Percentiles rank a stretch among this genome's conserved stretches.
Evolutionary conservation across 495 filamentous ascomycete genomes (phyloP).

Genomic region (Chaetomium tenue): DNA sequence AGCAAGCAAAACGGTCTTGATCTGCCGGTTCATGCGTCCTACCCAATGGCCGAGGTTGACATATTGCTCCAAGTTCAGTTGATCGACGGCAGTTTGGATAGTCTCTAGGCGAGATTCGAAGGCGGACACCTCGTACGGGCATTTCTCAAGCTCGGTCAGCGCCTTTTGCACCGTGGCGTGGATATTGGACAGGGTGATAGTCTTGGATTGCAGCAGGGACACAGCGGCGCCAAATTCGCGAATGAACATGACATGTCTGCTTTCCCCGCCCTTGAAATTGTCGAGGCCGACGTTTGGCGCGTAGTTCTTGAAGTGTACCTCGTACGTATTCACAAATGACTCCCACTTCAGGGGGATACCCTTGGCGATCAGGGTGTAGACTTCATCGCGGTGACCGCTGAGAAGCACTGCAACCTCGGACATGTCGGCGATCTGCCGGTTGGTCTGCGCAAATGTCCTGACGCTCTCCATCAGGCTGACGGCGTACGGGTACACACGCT

Average conservation of each 20-base stretch:
- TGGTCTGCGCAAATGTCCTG: conserved; percentile 83
- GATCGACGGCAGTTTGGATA: conserved; percentile 87
- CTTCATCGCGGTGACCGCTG: conserved; percentile 85
- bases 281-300: conserved; percentile 61
- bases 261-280: conserved; percentile 64
- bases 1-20: conserved; percentile 71
- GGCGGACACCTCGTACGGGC: conserved; percentile 69
- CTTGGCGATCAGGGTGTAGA: conserved; percentile 74
- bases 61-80: conserved; percentile 92
- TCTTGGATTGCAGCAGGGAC: conserved; percentile 82
- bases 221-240: conserved; percentile 85
- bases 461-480: conserved; percentile 98
- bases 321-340: conserved; percentile 94
- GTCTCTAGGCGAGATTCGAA: conserved; percentile 78
- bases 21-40: conserved; percentile 73
- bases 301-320: conserved; percentile 71
- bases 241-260: conserved; percentile 93
- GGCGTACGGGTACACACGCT: conserved; percentile 93
- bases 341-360: conserved; percentile 92
- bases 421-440: conserved; percentile 76
- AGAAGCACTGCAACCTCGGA: conserved; percentile 80
- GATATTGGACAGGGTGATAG: conserved; percentile 69
- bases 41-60: conserved; percentile 91
- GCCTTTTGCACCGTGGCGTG: conserved; percentile 81
- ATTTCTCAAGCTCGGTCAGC: conserved; percentile 76